These are phyloP conservation scores for Herpetomonas samuelpessoai DNA, from an alignment of 208 protist species.

Conservation along the genomic window DNA sequence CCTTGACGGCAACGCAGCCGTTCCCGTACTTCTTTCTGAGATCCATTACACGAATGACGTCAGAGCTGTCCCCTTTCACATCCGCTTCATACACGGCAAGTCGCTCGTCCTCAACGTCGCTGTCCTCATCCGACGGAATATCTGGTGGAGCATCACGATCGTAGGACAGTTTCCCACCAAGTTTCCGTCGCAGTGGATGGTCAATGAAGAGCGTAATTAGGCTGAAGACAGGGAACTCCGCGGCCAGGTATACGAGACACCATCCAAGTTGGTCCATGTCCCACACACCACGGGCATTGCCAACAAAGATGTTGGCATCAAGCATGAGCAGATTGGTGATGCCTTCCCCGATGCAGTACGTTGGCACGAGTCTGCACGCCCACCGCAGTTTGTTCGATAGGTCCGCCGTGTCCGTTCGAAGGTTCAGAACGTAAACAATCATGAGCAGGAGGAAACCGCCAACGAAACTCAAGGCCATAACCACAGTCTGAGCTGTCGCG, in stretches of 20 bases:
- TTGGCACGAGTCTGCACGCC: constrained; percentile 42
- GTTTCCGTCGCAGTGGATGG: constrained; percentile 23
- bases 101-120: constrained; percentile 25
- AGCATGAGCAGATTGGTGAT: constrained; percentile 38
- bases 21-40: constrained; percentile 39
- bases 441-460: constrained; percentile 44
- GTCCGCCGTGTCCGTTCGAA: constrained; percentile 20
- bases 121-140: constrained; percentile 15
- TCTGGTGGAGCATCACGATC: too few relatives aligned
- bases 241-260: constrained; percentile 37
- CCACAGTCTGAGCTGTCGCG: constrained; percentile 41
- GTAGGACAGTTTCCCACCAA: too few relatives aligned
- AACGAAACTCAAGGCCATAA: constrained; percentile 53
- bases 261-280: constrained; percentile 23
- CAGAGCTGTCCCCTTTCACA: constrained; percentile 12
- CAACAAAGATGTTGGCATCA: constrained; percentile 8
- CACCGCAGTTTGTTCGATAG: constrained; percentile 21
- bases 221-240: constrained; percentile 29
- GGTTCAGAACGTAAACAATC: constrained; percentile 24
- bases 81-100: constrained; percentile 8
- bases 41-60: constrained; percentile 37
- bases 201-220: constrained; percentile 40
- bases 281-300: constrained; percentile 16
- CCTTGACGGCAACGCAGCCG: constrained; percentile 30
- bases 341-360: constrained; percentile 54